Evolutionary conservation across 176 grass and related monocot species (phyloP).

Genomic region (Raddia distichophylla): DNA sequence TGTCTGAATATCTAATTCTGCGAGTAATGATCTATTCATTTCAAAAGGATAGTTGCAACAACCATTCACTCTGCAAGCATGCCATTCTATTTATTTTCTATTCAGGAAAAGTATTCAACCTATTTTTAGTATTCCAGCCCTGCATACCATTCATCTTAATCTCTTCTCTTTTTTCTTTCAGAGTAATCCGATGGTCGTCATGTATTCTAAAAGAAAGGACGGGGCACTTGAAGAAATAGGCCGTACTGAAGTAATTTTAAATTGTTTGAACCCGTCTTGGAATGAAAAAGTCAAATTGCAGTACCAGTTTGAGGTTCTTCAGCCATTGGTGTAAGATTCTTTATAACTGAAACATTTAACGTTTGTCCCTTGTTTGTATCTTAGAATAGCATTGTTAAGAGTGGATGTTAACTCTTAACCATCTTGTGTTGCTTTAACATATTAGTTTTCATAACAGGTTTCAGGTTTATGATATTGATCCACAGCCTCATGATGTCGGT

Average conservation of each 20-base stretch:
- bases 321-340: slow-evolving; percentile 86
- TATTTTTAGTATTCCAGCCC: slow-evolving; percentile 17
- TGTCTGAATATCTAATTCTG: background rate
- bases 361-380: slow-evolving; percentile 24
- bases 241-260: slow-evolving; percentile 92
- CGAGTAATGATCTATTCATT: slow-evolving; percentile 1
- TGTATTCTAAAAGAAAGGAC: slow-evolving; percentile 75
- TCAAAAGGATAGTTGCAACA: slow-evolving; percentile 2
- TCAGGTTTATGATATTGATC: slow-evolving; percentile 79
- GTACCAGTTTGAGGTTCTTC: slow-evolving; percentile 95
- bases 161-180: slow-evolving; percentile 38
- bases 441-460: slow-evolving; percentile 63
- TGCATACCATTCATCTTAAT: slow-evolving; percentile 35
- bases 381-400: slow-evolving; percentile 23
- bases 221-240: slow-evolving; percentile 89
- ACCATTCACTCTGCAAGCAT: slow-evolving; percentile 22
- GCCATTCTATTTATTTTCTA: slow-evolving; percentile 8
- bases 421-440: slow-evolving; percentile 41
- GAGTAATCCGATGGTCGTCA: slow-evolving; percentile 78
- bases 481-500: slow-evolving; percentile 71
- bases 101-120: background rate
- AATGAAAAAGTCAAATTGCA: slow-evolving; percentile 70
- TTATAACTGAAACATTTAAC: slow-evolving; percentile 22
- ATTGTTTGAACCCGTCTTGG: slow-evolving; percentile 80
- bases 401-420: slow-evolving; percentile 22